Evolutionary conservation across 768 basidiomycete species (phyloP), one percentile per base, ranked within the genome.

Genomic region (Tricholoma terreum): DNA sequence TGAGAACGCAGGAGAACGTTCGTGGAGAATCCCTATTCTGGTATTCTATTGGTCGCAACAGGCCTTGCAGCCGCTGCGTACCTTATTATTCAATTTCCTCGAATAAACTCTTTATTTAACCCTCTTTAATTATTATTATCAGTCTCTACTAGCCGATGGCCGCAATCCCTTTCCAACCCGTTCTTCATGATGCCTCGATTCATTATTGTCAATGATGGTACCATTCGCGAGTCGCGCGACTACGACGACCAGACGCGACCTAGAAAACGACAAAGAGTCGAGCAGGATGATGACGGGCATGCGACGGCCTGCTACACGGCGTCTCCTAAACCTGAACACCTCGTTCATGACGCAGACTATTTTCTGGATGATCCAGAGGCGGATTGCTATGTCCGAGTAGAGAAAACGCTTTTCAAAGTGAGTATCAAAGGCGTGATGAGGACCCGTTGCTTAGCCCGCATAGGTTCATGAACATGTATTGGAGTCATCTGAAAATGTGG

Each of bases 381-480:
- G 19, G 71, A 72, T 48, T 77, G 75, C 38, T 70, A 78, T 30
- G 61, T 84, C 0, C 71, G 76, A 31, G 76, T 82, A 12, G 72
- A 71, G 58, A 74, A 73, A 38, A 76, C 70, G 0, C 55, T 83
- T 17, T 84, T 83, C 73, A 81, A 80, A 74, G 83, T 83, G 62
- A 33, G 62, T 63, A 48, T 5, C 22, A 6, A 33, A 10, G 27
- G 24, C 4, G 3, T 3, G n/a, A n/a, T n/a, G n/a, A n/a, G n/a
- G n/a, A n/a, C n/a, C n/a, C 12, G 19, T 6, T n/a, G 35, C 19
- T 52, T 10, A 38, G 9, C 11, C 9, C 15, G 17, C 5, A 6
- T n/a, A 53, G 52, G 36, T 53, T 27, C 40, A 36, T 22, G n/a
- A 22, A 22, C 15, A 15, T 17, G 22, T 53, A 19, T 30, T 53